These are phyloP conservation scores for Vitis vinifera DNA, from an alignment of 164 flowering plant genomes.

Conservation along the genomic window DNA sequence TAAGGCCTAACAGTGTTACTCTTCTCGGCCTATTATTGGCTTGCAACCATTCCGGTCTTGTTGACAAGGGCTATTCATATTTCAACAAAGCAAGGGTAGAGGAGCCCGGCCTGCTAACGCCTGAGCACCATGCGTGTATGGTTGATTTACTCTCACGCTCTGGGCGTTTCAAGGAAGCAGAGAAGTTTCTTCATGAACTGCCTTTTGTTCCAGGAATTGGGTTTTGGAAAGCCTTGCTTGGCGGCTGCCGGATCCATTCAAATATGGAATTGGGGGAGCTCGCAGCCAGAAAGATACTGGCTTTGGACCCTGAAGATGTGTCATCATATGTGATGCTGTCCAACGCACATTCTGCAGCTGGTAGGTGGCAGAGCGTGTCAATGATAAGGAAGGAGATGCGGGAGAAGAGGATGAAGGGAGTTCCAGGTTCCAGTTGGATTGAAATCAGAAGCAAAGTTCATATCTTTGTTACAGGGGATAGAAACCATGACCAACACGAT, in stretches of 20 bases:
- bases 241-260: slow-evolving; percentile 75
- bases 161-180: slow-evolving; percentile 62
- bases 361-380: slow-evolving; percentile 57
- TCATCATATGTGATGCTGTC: slow-evolving; percentile 78
- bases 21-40: slow-evolving; percentile 69
- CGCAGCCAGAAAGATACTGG: slow-evolving; percentile 49
- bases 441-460: slow-evolving; percentile 52
- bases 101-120: slow-evolving; percentile 37
- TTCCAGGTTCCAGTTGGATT: slow-evolving; percentile 87
- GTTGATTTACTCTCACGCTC: slow-evolving; percentile 74
- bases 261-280: slow-evolving; percentile 56
- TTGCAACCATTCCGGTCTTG: slow-evolving; percentile 76
- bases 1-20: slow-evolving; percentile 58
- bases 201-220: slow-evolving; percentile 84
- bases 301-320: slow-evolving; percentile 63
- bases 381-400: slow-evolving; percentile 60
- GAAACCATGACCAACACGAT: slow-evolving; percentile 33
- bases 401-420: slow-evolving; percentile 51
- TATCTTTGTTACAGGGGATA: slow-evolving; percentile 58
- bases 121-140: slow-evolving; percentile 85
- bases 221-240: slow-evolving; percentile 87
- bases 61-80: slow-evolving; percentile 51
- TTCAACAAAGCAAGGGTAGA: slow-evolving; percentile 42
- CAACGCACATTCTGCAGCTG: slow-evolving; percentile 69
- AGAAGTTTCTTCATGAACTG: slow-evolving; percentile 41